These are phyloP conservation scores for Funneliformis caledonium DNA, from an alignment of 371 early-diverging fungal genomes.

Conservation along the genomic window DNA sequence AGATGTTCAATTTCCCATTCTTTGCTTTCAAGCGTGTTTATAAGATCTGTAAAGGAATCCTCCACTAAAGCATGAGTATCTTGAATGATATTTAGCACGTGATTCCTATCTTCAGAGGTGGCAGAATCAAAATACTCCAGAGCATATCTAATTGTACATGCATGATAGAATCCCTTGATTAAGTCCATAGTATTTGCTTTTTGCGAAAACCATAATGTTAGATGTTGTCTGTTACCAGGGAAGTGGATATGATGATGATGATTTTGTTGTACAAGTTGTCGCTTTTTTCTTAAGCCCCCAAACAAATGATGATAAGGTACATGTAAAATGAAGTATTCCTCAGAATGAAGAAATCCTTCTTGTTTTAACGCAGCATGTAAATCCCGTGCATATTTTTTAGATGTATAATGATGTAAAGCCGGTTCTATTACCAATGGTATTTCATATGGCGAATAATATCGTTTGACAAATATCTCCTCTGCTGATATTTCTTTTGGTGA, in stretches of 20 bases:
- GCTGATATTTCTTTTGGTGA: conserved; percentile 48
- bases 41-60: conserved; percentile 31
- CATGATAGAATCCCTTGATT: conserved; percentile 60
- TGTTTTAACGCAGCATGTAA: conserved; percentile 43
- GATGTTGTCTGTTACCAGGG: conserved; percentile 35
- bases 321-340: conserved; percentile 44
- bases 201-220: conserved; percentile 59
- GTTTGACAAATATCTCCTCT: conserved; percentile 49
- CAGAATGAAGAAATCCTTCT: conserved; percentile 42
- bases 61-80: conserved; percentile 31
- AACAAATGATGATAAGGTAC: background rate
- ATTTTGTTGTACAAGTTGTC: background rate
- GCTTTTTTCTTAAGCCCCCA: background rate
- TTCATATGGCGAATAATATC: conserved; percentile 45
- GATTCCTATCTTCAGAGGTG: background rate
- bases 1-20: conserved; percentile 38
- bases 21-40: conserved; percentile 6
- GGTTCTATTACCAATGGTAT: conserved; percentile 49
- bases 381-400: conserved; percentile 28
- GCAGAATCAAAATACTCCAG: conserved; percentile 27
- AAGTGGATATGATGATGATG: background rate
- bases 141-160: conserved; percentile 49
- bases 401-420: conserved; percentile 41
- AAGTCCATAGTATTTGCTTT: conserved; percentile 51
- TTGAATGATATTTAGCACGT: background rate